Conservation (phyloP, 176 grass and related monocot species). For the Tillandsia fasciculata region DNA sequence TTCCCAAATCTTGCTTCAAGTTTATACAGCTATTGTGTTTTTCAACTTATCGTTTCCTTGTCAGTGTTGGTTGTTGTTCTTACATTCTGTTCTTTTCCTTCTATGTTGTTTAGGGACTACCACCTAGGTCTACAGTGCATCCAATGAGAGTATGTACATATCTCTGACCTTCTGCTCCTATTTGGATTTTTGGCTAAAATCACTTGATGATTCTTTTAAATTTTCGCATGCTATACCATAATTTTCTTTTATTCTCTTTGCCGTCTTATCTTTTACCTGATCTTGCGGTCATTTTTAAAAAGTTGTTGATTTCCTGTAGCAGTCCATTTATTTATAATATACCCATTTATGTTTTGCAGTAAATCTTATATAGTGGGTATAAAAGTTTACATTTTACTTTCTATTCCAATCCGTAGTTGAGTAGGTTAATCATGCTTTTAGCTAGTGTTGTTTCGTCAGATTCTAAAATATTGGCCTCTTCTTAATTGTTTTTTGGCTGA, state of each 20-base stretch:
- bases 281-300: too few species aligned
- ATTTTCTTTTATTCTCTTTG: neutral
- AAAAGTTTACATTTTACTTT: too few species aligned
- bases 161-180: constrained; percentile 18
- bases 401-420: too few species aligned
- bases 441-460: neutral
- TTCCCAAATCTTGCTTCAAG: neutral
- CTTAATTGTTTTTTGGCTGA: constrained; percentile 1
- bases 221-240: neutral
- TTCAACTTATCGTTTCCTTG: constrained; percentile 3
- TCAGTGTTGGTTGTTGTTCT: constrained; percentile 2
- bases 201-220: neutral
- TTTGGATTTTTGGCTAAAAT: constrained; percentile 15
- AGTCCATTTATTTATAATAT: neutral
- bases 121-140: constrained; percentile 93
- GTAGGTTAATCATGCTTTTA: too few species aligned
- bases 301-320: neutral
- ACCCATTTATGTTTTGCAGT: too few species aligned
- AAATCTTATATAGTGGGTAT: too few species aligned
- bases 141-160: constrained; percentile 85
- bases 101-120: constrained; percentile 63
- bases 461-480: constrained; percentile 7
- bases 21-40: neutral
- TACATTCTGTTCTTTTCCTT: constrained; percentile 18
- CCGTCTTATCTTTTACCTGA: too few species aligned